Evolutionary conservation across 108 stramenopile genomes (phyloP).

Genomic region (Pelagomonas calceolata): DNA sequence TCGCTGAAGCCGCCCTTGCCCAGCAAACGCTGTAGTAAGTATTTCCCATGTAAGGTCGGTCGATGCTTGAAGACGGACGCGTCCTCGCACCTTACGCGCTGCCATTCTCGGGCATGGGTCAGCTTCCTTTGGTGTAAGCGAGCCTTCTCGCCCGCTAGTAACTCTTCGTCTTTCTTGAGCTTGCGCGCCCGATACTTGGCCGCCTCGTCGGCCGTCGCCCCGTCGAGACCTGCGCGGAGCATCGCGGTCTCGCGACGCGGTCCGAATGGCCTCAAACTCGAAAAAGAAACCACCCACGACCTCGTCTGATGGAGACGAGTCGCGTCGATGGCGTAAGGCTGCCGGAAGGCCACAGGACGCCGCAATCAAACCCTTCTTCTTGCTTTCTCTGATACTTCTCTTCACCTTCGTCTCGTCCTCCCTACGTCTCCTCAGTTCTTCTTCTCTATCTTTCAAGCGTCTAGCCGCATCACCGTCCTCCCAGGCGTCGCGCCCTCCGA

Average conservation of each 20-base stretch:
- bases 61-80: constrained; percentile 5
- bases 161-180: constrained; percentile 1
- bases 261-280: no score
- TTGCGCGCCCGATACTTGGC: background rate
- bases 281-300: no score
- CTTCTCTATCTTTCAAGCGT: background rate
- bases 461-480: background rate
- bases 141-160: background rate
- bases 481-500: background rate
- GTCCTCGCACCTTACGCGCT: background rate
- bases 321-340: no score
- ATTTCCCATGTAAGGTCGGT: constrained; percentile 63
- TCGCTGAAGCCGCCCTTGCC: constrained; percentile 97
- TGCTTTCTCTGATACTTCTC: background rate
- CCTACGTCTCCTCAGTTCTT: background rate
- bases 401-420: constrained; percentile 1
- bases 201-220: background rate
- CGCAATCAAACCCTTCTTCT: no score
- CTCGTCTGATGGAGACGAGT: no score
- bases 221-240: no score
- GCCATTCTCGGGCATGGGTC: background rate
- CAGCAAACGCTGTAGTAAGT: constrained; percentile 70
- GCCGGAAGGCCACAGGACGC: no score
- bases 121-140: background rate
- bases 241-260: no score